Conservation (phyloP, 1,284 basidiomycete species). For the Puccinia horiana region DNA sequence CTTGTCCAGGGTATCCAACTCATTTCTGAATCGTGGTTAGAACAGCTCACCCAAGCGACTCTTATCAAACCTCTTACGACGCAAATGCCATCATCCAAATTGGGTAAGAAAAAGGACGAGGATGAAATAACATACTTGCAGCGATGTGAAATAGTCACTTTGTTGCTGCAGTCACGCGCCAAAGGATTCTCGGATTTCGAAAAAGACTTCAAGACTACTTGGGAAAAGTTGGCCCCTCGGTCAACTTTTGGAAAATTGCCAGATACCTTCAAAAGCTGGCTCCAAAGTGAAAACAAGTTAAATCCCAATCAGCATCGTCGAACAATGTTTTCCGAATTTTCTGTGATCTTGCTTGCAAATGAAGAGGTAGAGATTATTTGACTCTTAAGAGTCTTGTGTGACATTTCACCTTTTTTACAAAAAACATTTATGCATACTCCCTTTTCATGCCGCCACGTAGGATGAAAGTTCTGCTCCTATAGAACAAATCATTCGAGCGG, state of each 20-base stretch:
- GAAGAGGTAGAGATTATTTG: background rate
- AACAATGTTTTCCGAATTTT: constrained; percentile 3
- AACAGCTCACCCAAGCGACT: background rate
- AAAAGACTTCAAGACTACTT: constrained; percentile 13
- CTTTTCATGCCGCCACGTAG: constrained; percentile 1
- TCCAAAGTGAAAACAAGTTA: background rate
- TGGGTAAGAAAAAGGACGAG: background rate
- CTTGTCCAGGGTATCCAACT: constrained; percentile 28
- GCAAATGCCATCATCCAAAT: background rate
- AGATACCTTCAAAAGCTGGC: constrained; percentile 2
- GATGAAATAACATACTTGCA: constrained; percentile 1
- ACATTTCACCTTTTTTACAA: background rate
- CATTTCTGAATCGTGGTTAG: constrained; percentile 26
- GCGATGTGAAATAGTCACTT: background rate
- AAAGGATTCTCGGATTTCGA: constrained; percentile 18
- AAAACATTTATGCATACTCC: background rate
- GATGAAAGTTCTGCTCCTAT: background rate
- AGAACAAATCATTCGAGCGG: constrained; percentile 21
- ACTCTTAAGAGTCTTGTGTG: background rate
- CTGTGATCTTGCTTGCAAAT: constrained; percentile 2
- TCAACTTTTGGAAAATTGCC: background rate
- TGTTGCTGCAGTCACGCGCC: background rate
- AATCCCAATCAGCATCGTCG: constrained; percentile 20
- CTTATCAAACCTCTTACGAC: background rate
- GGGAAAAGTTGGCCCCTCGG: constrained; percentile 1